Base-by-base conservation (phyloP, 2,329 filamentous ascomycete genomes). In the Claviceps sorghi region DNA sequence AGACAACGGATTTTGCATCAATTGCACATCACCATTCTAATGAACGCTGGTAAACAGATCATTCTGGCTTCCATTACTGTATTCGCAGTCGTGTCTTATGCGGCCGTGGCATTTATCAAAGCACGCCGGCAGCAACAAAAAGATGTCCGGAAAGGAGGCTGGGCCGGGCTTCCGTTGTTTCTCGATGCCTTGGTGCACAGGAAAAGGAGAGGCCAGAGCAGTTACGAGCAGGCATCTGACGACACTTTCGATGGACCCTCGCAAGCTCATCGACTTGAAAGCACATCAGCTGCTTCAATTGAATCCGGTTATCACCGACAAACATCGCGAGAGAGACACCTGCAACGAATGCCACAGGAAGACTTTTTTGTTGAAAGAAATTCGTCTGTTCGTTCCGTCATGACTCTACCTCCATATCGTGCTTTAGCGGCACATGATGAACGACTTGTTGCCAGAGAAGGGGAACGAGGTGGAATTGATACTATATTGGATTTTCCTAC, bases 391-490 rank as follows among this genome's bases (percentile, higher is more conserved):
- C 83, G 91, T 52, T 95, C 88, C n/a, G 82, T 97, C 52, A 93
- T 96, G 78, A 97, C 93, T 0, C 71, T 98, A 2, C 93, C 93
- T 0, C 79, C 86, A 0, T 98, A 98, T 66, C 83, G 85, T 2
- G 78, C 76, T 17, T 80, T 80, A 30, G 80, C 88, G 0, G 76
- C 80, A 49, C 83, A 86, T 21, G 83, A 80, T 46, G 93, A 98
- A 66, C 83, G 83, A 58, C 82, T 96, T 1, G 75, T 97, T 48
- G 93, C 83, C 8, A 79, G 90, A 5, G 93, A 95, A 66, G 93
- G 93, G 49, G 93, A 98, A 65, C 79, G 93, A 55, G 91, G 78
- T 51, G 93, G 93, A 43, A 88, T 98, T 60, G 93, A 98, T 61
- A 79, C 87, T 4, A 89, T 98, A 0, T 70, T 97, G 13, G 90